Evolutionary conservation across 352 stramenopile genomes (phyloP).

Genomic region (Phytopythium helicoides): DNA sequence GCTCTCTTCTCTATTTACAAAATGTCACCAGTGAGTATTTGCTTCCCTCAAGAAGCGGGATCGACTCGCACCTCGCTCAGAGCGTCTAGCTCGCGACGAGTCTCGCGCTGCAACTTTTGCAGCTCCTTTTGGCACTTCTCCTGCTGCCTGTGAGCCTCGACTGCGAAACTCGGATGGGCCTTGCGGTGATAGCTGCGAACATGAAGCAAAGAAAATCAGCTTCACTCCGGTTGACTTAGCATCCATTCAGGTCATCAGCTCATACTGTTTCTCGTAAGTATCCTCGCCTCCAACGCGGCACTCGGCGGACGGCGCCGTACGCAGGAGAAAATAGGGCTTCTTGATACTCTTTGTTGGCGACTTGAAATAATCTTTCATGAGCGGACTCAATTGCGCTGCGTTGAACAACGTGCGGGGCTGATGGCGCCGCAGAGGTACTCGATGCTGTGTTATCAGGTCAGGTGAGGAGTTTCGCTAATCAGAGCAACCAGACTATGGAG

Average conservation of each 20-base stretch:
- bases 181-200: conserved; percentile 46
- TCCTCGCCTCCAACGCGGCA: conserved; percentile 78
- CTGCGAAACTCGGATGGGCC: conserved; percentile 36
- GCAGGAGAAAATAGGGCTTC: conserved; percentile 68
- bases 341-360: conserved; percentile 56
- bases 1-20: conserved; percentile 41
- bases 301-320: conserved; percentile 64
- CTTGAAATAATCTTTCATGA: conserved; percentile 77
- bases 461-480: neutral
- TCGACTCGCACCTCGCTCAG: conserved; percentile 42
- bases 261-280: conserved; percentile 77
- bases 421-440: conserved; percentile 37
- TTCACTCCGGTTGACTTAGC: too few species aligned
- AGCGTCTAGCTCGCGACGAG: conserved; percentile 49
- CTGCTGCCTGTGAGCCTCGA: conserved; percentile 45
- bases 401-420: conserved; percentile 78
- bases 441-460: conserved; percentile 2
- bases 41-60: neutral
- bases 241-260: neutral
- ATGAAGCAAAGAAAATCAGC: neutral
- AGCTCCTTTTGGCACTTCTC: conserved; percentile 58
- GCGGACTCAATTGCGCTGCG: conserved; percentile 68
- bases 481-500: neutral
- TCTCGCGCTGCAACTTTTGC: conserved; percentile 54
- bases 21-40: neutral